Percentiles rank a stretch among this genome's conserved stretches.
Evolutionary conservation across 2,329 filamentous ascomycete genomes (phyloP).

Genomic region (Fusarium sp.): DNA sequence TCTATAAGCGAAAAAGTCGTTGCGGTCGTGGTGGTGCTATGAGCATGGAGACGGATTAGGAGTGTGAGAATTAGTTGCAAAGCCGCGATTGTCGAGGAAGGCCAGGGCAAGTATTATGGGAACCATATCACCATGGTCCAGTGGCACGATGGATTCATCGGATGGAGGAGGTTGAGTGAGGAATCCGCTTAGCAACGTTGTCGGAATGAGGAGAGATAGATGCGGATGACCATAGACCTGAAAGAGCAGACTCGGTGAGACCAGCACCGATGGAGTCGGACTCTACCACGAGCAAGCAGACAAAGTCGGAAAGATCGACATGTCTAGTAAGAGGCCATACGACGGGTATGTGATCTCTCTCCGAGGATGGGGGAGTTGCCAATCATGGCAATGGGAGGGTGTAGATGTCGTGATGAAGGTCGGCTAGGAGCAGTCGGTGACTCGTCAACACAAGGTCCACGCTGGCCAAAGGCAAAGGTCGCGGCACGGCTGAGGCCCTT

Average conservation of each 20-base stretch:
- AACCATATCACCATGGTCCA: constrained; percentile 30
- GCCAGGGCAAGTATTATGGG: constrained; percentile 28
- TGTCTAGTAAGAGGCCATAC: constrained; percentile 69
- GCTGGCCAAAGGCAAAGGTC: constrained; percentile 93
- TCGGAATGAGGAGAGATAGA: constrained; percentile 22
- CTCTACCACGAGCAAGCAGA: constrained; percentile 43
- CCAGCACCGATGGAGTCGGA: constrained; percentile 40
- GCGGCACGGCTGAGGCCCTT: constrained; percentile 86
- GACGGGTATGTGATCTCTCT: constrained; percentile 63
- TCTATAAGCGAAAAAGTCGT: constrained; percentile 44
- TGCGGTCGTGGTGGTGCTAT: constrained; percentile 43
- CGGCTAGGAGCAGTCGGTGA: constrained; percentile 66
- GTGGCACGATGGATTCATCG: constrained; percentile 23
- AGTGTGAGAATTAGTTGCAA: constrained; percentile 26
- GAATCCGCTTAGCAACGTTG: constrained; percentile 26
- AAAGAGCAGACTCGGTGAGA: constrained; percentile 39
- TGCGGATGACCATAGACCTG: constrained; percentile 34
- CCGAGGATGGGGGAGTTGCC: constrained; percentile 55
- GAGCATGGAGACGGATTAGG: constrained; percentile 40
- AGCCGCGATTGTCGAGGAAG: constrained; percentile 12
- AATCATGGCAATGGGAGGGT: constrained; percentile 55
- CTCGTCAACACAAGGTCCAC: constrained; percentile 62
- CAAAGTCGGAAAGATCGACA: constrained; percentile 33
- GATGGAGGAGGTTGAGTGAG: constrained; percentile 17
- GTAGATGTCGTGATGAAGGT: constrained; percentile 47